A percentile compares a stretch with the other conserved stretches of the same genome.
These are phyloP conservation scores for Gossypium trilobum DNA, from an alignment of 441 rosid genomes.

Conservation along the genomic window DNA sequence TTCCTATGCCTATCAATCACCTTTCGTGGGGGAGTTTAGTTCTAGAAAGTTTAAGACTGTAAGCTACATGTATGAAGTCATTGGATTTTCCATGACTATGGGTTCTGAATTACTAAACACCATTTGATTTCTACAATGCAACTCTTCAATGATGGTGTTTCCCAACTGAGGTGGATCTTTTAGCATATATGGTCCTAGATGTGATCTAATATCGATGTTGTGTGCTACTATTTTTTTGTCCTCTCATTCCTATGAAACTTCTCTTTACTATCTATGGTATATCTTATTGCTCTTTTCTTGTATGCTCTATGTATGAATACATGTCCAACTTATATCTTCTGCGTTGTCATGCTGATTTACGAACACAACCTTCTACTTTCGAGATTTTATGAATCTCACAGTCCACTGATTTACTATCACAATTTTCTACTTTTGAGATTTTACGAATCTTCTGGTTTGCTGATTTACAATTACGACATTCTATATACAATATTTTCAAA, in stretches of 20 bases:
- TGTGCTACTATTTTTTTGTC: slow-evolving; percentile 84
- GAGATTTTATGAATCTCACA: too few species aligned
- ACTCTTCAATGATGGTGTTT: slow-evolving; percentile 90
- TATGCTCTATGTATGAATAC: slow-evolving; percentile 87
- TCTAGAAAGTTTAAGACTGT: slow-evolving; percentile 49
- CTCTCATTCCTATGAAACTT: slow-evolving; percentile 88
- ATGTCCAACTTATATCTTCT: slow-evolving; percentile 81
- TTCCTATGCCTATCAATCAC: slow-evolving; percentile 95
- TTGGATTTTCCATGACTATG: slow-evolving; percentile 92
- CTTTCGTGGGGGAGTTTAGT: slow-evolving; percentile 75
- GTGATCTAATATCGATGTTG: slow-evolving; percentile 81
- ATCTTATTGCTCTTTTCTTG: slow-evolving; percentile 80
- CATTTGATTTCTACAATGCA: slow-evolving; percentile 80
- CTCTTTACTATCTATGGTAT: slow-evolving; percentile 87
- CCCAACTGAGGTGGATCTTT: slow-evolving; percentile 85
- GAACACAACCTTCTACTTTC: too few species aligned
- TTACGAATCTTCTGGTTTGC: too few species aligned
- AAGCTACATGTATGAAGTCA: slow-evolving; percentile 66
- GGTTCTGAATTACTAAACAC: slow-evolving; percentile 72
- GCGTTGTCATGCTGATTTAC: slow-evolving; percentile 86
- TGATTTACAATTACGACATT: too few species aligned
- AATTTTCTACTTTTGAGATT: too few species aligned
- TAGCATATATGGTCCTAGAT: slow-evolving; percentile 89
- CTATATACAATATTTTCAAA: too few species aligned
- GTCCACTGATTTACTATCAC: too few species aligned